phyloP scores from a whole-genome alignment of 2,329 filamentous ascomycete species.

The Corinectria fuckeliana region DNA sequence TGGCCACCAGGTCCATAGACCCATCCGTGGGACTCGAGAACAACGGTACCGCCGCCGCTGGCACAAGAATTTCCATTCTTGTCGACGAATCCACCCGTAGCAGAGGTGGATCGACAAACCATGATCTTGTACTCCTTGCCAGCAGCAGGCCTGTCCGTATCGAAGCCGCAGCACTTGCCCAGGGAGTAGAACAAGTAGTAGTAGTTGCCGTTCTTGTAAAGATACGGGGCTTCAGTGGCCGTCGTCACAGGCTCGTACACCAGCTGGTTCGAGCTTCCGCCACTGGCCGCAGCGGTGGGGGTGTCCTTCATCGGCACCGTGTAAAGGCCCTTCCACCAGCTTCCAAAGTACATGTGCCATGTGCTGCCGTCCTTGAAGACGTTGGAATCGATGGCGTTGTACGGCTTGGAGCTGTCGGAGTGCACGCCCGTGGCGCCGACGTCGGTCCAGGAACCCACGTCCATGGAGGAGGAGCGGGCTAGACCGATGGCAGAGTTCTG shows the following conservation, averaged over 20 bases:
- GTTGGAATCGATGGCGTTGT: conserved; percentile 68
- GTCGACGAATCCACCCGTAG: conserved; percentile 64
- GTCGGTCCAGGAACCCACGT: conserved; percentile 66
- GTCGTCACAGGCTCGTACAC: conserved; percentile 56
- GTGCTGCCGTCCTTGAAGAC: conserved; percentile 56
- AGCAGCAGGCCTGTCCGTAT: conserved; percentile 54
- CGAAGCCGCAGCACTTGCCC: conserved; percentile 67
- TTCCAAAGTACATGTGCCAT: conserved; percentile 65
- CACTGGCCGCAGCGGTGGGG: conserved; percentile 36
- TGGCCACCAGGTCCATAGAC: conserved; percentile 73
- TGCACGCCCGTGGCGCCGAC: conserved; percentile 60
- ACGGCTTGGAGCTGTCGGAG: conserved; percentile 51
- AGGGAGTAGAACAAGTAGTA: conserved; percentile 71
- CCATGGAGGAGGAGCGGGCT: conserved; percentile 53
- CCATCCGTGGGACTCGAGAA: conserved; percentile 64
- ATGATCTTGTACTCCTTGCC: conserved; percentile 71
- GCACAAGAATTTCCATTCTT: conserved; percentile 60
- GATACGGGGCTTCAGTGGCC: conserved; percentile 62
- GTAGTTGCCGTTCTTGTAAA: conserved; percentile 61
- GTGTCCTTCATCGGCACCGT: conserved; percentile 57
- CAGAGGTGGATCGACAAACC: conserved; percentile 63
- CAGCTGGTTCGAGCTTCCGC: conserved; percentile 37
- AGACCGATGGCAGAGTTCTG: conserved; percentile 68
- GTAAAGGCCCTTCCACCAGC: conserved; percentile 72
- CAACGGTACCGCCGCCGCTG: conserved; percentile 65